Percentiles rank a stretch among this genome's conserved stretches.
phyloP scores from a whole-genome alignment of 257 asterid species.

The Cordia subcordata region DNA sequence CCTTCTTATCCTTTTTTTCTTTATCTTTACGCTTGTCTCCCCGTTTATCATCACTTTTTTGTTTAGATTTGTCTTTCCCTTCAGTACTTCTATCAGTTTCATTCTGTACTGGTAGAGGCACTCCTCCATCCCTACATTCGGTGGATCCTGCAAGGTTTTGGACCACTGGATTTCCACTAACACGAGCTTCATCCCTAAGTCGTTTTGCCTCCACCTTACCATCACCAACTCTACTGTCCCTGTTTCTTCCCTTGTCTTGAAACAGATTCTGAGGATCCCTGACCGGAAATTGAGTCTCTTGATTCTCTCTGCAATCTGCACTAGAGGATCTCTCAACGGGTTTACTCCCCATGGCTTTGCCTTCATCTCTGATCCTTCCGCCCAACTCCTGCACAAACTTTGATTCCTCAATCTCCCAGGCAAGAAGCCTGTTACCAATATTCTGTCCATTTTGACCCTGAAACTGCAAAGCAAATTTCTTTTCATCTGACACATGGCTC shows the following conservation, averaged over 20 bases:
- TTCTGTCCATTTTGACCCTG: conserved; percentile 47
- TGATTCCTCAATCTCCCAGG: conserved; percentile 36
- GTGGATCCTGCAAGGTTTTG: conserved; percentile 19
- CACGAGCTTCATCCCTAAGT: conserved; percentile 20
- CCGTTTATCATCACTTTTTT: conserved; percentile 26
- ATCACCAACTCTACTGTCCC: conserved; percentile 33
- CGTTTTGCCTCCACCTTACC: conserved; percentile 32
- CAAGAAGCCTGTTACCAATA: conserved; percentile 21
- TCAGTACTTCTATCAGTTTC: conserved; percentile 25
- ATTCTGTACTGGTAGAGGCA: conserved; percentile 31
- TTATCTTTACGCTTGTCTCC: conserved; percentile 37
- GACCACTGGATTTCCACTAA: conserved; percentile 26
- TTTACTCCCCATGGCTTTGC: conserved; percentile 34
- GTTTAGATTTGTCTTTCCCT: conserved; percentile 38
- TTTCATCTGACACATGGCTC: conserved; percentile 26
- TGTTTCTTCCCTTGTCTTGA: conserved; percentile 36
- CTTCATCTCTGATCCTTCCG: conserved; percentile 49
- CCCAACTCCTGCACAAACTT: conserved; percentile 55
- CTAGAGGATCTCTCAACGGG: conserved; percentile 28
- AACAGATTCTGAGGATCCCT: conserved; percentile 25
- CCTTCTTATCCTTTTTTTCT: conserved; percentile 32
- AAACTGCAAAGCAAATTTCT: conserved; percentile 20
- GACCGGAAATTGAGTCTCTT: conserved; percentile 22
- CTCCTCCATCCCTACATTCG: conserved; percentile 32
- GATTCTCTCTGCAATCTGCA: conserved; percentile 26